phyloP scores from a whole-genome alignment of 306 rosid species.

The Dryas octopetala region DNA sequence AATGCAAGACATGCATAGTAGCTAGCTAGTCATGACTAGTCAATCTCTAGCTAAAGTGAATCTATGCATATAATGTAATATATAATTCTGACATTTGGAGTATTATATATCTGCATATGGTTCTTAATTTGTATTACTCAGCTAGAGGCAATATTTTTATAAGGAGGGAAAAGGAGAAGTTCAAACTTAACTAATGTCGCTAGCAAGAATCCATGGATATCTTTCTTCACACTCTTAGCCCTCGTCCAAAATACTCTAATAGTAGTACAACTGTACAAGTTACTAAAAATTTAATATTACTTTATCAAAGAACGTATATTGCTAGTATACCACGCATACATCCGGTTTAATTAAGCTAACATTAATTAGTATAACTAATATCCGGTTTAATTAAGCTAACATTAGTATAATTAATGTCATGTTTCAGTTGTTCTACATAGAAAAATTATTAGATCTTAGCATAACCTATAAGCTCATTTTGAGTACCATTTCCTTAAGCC shows the following conservation, averaged over 20 bases:
- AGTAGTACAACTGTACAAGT: neutral
- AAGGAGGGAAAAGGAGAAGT: conserved; percentile 6
- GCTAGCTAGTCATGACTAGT: neutral
- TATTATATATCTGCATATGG: neutral
- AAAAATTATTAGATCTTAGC: no score
- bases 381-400: neutral
- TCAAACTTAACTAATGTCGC: conserved; percentile 14
- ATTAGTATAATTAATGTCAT: no score
- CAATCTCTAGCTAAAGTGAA: conserved; percentile 5
- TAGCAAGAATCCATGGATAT: conserved; percentile 15
- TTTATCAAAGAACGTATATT: no score
- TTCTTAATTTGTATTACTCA: neutral
- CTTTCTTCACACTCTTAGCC: neutral
- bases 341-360: neutral
- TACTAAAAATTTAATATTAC: neutral
- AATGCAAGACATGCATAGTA: neutral
- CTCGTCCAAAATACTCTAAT: conserved; percentile 4
- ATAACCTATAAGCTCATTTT: no score
- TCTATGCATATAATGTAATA: neutral
- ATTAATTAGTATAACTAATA: neutral
- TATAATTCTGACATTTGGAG: conserved; percentile 16
- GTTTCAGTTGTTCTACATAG: no score
- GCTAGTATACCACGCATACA: neutral
- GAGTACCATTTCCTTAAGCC: neutral
- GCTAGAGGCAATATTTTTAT: neutral